Percentiles rank a stretch among this genome's conserved stretches.
Conservation (phyloP, 805 yeast species). For the Nakazawaea wickerhamii region DNA sequence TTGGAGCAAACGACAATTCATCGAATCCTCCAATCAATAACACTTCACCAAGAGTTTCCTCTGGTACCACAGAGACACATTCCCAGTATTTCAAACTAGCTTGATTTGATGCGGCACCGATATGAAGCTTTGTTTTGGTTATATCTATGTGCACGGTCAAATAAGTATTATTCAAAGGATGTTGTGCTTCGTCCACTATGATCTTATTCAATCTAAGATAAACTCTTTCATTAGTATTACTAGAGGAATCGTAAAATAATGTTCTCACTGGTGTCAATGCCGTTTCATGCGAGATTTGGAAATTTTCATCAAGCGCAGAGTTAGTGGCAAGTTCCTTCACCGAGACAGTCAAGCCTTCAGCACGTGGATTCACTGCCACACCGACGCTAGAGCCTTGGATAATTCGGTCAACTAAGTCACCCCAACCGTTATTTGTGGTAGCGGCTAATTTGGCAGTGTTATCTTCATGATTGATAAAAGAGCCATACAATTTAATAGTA, state of each 20-base stretch:
- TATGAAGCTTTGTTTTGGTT: constrained; percentile 44
- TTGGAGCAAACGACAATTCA: constrained; percentile 28
- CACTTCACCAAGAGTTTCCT: constrained; percentile 68
- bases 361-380: constrained; percentile 76
- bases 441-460: constrained; percentile 26
- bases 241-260: constrained; percentile 58
- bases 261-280: constrained; percentile 65
- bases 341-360: constrained; percentile 62
- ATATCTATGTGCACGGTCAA: constrained; percentile 51
- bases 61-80: constrained; percentile 66
- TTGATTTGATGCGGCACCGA: constrained; percentile 69
- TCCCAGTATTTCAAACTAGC: constrained; percentile 50
- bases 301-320: constrained; percentile 15
- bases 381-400: constrained; percentile 71
- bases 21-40: constrained; percentile 65
- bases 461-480: constrained; percentile 54
- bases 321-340: constrained; percentile 68
- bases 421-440: constrained; percentile 72
- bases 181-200: constrained; percentile 18
- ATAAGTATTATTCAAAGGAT: constrained; percentile 29
- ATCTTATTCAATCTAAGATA: constrained; percentile 55
- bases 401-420: constrained; percentile 74
- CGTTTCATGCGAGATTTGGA: constrained; percentile 31
- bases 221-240: constrained; percentile 52
- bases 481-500: constrained; percentile 64